These are phyloP conservation scores for Aspergillus panamensis DNA, from an alignment of 495 filamentous ascomycete genomes.

Conservation along the genomic window DNA sequence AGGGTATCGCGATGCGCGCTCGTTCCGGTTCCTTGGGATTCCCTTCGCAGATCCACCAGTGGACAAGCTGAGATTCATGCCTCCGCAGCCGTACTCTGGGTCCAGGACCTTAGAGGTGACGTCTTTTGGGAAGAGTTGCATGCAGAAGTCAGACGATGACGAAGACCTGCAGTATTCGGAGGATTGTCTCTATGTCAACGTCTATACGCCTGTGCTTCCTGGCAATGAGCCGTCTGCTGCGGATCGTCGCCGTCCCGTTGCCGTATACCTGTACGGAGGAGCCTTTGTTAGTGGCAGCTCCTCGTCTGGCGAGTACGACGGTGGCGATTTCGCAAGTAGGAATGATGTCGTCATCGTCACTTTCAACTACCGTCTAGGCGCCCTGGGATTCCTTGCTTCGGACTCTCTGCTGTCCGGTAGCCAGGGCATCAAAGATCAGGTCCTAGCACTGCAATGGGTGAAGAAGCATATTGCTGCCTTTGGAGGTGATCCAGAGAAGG, in stretches of 20 bases:
- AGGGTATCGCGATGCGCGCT: slow-evolving; percentile 50
- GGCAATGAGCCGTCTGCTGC: background rate
- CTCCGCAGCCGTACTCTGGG: slow-evolving; percentile 41
- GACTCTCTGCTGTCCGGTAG: slow-evolving; percentile 32
- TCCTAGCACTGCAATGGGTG: slow-evolving; percentile 48
- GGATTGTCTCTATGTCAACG: slow-evolving; percentile 44
- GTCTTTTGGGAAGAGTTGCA: slow-evolving; percentile 39
- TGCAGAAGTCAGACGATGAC: slow-evolving; percentile 28
- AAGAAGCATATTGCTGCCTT: slow-evolving; percentile 49
- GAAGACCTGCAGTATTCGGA: slow-evolving; percentile 33
- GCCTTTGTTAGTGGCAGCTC: slow-evolving; percentile 41
- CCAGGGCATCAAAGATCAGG: slow-evolving; percentile 40
- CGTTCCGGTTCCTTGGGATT: slow-evolving; percentile 52
- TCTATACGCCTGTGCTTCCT: slow-evolving; percentile 30
- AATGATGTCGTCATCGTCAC: slow-evolving; percentile 49
- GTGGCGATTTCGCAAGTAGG: slow-evolving; percentile 42
- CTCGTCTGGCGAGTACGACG: slow-evolving; percentile 38
- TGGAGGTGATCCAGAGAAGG: slow-evolving; percentile 46
- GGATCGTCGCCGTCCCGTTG: slow-evolving; percentile 26
- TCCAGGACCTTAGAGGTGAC: slow-evolving; percentile 42
- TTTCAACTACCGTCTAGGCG: slow-evolving; percentile 44
- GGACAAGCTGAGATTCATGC: slow-evolving; percentile 37
- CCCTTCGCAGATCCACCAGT: slow-evolving; percentile 46
- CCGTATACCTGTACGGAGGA: slow-evolving; percentile 48
- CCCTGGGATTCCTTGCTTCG: slow-evolving; percentile 40